phyloP scores from a whole-genome alignment of 306 rosid species.

The Astragalus membranaceus region DNA sequence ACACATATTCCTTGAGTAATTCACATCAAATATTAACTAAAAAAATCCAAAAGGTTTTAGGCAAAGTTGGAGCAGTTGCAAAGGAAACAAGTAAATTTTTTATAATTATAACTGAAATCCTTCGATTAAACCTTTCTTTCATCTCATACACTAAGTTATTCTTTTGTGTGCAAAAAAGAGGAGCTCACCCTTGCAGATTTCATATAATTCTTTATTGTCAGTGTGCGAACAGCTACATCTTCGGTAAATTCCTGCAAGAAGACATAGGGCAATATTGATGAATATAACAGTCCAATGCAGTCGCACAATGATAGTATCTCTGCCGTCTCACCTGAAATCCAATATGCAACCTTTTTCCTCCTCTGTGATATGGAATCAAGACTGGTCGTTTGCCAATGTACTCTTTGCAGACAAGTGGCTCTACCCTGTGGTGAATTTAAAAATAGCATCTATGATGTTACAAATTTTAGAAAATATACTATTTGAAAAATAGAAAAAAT shows the following conservation, averaged over 20 bases:
- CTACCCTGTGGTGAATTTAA: constrained; percentile 45
- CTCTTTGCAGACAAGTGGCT: constrained; percentile 95
- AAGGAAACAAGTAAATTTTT: background rate
- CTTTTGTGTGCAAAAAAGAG: background rate
- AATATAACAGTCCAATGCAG: constrained; percentile 8
- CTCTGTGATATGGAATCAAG: constrained; percentile 87
- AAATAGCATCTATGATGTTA: constrained; percentile 6
- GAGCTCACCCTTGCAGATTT: constrained; percentile 64
- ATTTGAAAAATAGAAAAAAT: background rate
- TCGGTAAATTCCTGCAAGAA: constrained; percentile 76
- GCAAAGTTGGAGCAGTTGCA: background rate
- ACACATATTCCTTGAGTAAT: background rate
- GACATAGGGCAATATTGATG: constrained; percentile 3
- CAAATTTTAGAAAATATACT: background rate
- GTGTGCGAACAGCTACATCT: constrained; percentile 76
- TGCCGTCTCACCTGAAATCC: constrained; percentile 68
- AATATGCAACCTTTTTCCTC: constrained; percentile 93
- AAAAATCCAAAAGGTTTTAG: background rate
- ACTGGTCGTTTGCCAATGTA: constrained; percentile 65
- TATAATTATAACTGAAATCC: background rate
- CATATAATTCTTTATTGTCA: constrained; percentile 53
- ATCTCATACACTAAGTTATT: background rate
- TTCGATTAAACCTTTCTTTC: background rate
- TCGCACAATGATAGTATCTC: background rate
- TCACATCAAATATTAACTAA: background rate